These are phyloP conservation scores for Dysphania ambrosioides DNA, from an alignment of 148 eudicot genomes.

Conservation along the genomic window DNA sequence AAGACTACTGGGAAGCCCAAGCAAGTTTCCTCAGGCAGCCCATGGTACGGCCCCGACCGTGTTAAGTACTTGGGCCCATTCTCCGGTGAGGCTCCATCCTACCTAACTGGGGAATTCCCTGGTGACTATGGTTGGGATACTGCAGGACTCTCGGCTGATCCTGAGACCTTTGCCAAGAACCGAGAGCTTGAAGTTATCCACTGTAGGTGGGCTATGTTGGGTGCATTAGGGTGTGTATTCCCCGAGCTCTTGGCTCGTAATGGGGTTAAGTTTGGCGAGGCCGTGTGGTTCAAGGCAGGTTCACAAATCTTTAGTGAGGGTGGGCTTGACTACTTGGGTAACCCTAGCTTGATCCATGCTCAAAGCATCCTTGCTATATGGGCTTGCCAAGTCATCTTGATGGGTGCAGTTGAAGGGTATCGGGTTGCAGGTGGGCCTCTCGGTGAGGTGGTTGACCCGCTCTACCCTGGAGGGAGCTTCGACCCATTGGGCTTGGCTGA, in stretches of 20 bases:
- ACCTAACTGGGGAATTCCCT: constrained; percentile 42
- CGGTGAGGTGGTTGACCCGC: constrained; percentile 37
- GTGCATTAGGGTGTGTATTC: constrained; percentile 39
- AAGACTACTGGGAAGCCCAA: too few relatives aligned
- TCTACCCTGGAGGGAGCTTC: too few relatives aligned
- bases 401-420: constrained; percentile 39
- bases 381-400: constrained; percentile 42
- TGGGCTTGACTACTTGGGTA: constrained; percentile 45
- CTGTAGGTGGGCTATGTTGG: constrained; percentile 41
- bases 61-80: constrained; percentile 44
- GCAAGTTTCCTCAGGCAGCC: too few relatives aligned
- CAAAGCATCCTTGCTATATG: constrained; percentile 41
- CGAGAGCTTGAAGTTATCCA: too few relatives aligned
- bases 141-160: constrained; percentile 41
- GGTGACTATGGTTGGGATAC: constrained; percentile 48
- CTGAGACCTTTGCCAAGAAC: constrained; percentile 40
- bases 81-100: constrained; percentile 44
- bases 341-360: constrained; percentile 42
- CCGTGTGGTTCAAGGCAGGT: constrained; percentile 43
- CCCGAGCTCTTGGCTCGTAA: constrained; percentile 37
- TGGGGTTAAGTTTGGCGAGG: constrained; percentile 44
- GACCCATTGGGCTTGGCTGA: constrained; percentile 41
- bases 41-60: too few relatives aligned
- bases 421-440: constrained; percentile 39
- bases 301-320: constrained; percentile 41